These are phyloP conservation scores for Ormosia emarginata DNA, from an alignment of 306 rosid genomes.

Conservation along the genomic window DNA sequence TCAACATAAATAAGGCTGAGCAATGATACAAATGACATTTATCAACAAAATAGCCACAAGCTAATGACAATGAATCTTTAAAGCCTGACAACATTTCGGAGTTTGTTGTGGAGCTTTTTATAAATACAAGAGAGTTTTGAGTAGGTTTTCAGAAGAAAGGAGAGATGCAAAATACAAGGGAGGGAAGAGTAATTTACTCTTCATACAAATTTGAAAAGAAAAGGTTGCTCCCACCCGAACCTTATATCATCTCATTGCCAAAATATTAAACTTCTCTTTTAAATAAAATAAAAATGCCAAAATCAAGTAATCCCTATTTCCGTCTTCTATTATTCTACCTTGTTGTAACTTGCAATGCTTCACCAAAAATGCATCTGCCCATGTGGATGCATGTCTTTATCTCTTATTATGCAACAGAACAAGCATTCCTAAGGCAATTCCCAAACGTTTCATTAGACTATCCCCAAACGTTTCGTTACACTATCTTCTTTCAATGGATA, in stretches of 20 bases:
- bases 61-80: too few relatives aligned
- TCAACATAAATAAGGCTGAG: neutral
- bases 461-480: neutral
- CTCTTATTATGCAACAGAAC: neutral
- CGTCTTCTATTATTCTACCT: neutral
- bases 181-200: neutral
- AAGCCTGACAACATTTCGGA: neutral
- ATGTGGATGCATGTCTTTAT: neutral
- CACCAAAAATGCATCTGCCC: neutral
- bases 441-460: too few relatives aligned
- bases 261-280: neutral
- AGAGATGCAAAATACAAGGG: neutral
- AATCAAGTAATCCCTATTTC: neutral
- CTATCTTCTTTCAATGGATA: neutral
- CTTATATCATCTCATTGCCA: neutral
- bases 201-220: neutral
- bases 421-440: neutral
- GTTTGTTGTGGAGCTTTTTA: neutral
- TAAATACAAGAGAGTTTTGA: neutral
- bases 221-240: neutral
- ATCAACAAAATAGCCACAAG: neutral
- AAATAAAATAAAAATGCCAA: neutral
- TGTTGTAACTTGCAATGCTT: neutral
- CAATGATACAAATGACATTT: neutral
- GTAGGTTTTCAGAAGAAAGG: neutral